Conservation (phyloP, 768 basidiomycete species). For the Trametes villosa region DNA sequence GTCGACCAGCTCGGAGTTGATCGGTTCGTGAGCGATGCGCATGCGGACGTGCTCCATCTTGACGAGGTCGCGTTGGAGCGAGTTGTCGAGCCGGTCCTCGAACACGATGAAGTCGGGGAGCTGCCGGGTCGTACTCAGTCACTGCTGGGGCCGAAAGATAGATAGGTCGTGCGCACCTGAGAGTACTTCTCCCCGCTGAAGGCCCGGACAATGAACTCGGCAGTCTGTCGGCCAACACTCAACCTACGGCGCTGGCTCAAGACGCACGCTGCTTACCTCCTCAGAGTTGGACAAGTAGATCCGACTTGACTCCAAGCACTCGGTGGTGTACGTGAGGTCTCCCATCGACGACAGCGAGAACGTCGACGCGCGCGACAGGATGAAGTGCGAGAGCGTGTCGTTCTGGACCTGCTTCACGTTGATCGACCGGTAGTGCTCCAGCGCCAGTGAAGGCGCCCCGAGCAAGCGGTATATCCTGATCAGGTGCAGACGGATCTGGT, state of each 20-base stretch:
- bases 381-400: conserved; percentile 86
- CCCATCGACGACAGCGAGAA: conserved; percentile 80
- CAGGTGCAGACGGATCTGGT: conserved; percentile 75
- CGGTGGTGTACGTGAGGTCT: conserved; percentile 74
- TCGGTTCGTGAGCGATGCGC: conserved; percentile 74
- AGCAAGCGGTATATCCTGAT: conserved; percentile 83
- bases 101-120: conserved; percentile 86
- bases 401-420: conserved; percentile 85
- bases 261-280: conserved; percentile 53
- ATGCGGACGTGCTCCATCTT: conserved; percentile 87
- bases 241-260: neutral
- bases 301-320: conserved; percentile 79
- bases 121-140: conserved; percentile 39
- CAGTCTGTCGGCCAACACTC: conserved; percentile 51
- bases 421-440: conserved; percentile 81
- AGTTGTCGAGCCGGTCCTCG: conserved; percentile 81
- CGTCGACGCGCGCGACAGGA: conserved; percentile 75
- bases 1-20: conserved; percentile 73
- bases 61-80: conserved; percentile 80
- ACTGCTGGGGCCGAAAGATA: neutral
- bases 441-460: conserved; percentile 70
- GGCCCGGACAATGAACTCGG: conserved; percentile 80
- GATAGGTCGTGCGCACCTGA: conserved; percentile 51
- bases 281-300: conserved; percentile 81
- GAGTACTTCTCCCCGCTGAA: conserved; percentile 84